Conservation (phyloP, 2,329 filamentous ascomycete genomes). For the Capronia coronata region DNA sequence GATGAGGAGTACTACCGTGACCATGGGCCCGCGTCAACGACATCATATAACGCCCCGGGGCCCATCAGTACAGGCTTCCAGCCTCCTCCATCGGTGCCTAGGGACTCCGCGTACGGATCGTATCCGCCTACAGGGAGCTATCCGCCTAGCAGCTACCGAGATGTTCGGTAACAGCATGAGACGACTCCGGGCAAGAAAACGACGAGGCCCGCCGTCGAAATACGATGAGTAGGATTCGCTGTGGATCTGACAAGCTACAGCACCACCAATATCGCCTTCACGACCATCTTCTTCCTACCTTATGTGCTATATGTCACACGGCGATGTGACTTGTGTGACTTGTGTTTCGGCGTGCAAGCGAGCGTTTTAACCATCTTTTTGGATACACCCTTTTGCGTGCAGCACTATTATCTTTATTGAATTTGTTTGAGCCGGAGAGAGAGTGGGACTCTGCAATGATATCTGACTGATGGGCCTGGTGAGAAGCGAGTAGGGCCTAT, state of each 20-base stretch:
- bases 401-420: neutral
- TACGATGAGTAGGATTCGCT: neutral
- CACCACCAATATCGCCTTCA: neutral
- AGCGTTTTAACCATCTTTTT: conserved; percentile 2
- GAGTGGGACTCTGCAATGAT: neutral
- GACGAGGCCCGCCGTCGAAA: neutral
- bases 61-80: conserved; percentile 22
- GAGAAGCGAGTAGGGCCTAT: no score
- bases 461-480: neutral
- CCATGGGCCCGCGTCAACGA: conserved; percentile 1
- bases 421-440: neutral
- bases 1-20: conserved; percentile 26
- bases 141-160: conserved; percentile 21
- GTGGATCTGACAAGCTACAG: neutral
- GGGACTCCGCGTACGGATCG: conserved; percentile 14
- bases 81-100: conserved; percentile 7
- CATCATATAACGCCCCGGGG: conserved; percentile 6
- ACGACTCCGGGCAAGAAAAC: neutral
- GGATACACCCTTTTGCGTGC: conserved; percentile 3
- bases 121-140: conserved; percentile 16
- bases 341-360: neutral
- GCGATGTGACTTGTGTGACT: neutral
- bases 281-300: neutral
- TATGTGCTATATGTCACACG: neutral
- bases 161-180: conserved; percentile 6